phyloP scores from a whole-genome alignment of 2,329 filamentous ascomycete genomes.

The Myriosclerotinia scirpicola region DNA sequence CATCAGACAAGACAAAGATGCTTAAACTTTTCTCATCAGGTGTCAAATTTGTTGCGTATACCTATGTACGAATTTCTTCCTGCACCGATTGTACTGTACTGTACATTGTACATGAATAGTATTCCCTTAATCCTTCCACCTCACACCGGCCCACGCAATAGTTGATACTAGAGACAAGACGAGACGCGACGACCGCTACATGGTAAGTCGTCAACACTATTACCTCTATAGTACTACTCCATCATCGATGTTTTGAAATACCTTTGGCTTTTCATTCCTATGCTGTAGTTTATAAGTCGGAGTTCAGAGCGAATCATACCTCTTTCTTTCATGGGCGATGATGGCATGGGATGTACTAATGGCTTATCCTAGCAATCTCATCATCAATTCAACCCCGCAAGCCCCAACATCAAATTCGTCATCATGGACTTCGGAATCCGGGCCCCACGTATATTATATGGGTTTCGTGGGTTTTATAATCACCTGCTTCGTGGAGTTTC shows the following conservation, averaged over 20 bases:
- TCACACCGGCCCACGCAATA: neutral
- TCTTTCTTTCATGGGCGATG: neutral
- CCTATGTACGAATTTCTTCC: neutral
- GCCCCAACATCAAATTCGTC: neutral
- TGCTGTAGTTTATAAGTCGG: neutral
- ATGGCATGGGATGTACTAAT: neutral
- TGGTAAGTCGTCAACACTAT: neutral
- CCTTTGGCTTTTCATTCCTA: neutral
- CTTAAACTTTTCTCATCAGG: neutral
- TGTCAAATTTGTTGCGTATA: neutral
- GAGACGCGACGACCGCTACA: neutral
- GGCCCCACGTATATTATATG: neutral
- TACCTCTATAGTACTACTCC: no score
- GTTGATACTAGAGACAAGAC: neutral
- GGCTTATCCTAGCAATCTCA: neutral
- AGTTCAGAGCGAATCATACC: neutral
- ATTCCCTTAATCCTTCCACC: neutral
- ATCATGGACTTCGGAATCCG: neutral
- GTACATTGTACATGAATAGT: neutral
- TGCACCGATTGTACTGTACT: no score
- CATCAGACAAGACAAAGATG: no score
- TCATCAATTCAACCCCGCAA: neutral
- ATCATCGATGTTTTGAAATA: neutral
- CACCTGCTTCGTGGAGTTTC: no score
- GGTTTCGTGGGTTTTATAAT: neutral